These are phyloP conservation scores for Sphaerosporella brunnea DNA, from an alignment of 495 filamentous ascomycete genomes.

Conservation along the genomic window DNA sequence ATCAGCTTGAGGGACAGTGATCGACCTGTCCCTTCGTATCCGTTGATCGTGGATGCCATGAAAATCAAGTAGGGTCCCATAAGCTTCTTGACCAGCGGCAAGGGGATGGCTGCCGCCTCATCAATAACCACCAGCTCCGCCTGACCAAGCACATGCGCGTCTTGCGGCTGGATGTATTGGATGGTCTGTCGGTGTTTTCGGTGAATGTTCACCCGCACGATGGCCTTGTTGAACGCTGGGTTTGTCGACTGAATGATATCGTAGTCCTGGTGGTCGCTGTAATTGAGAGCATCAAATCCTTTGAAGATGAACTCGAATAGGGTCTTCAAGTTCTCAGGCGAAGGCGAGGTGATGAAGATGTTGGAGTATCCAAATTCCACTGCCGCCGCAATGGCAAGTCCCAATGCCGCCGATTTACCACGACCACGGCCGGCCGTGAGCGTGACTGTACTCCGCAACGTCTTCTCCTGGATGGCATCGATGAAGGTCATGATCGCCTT, in stretches of 20 bases:
- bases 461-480: conserved; percentile 93
- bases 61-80: conserved; percentile 98
- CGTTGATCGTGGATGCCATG: conserved; percentile 98
- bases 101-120: conserved; percentile 90
- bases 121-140: conserved; percentile 94
- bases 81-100: conserved; percentile 79
- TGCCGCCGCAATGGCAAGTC: conserved; percentile 83
- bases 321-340: conserved; percentile 95
- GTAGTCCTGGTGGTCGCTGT: conserved; percentile 89
- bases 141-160: conserved; percentile 84
- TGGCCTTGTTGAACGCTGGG: conserved; percentile 96
- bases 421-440: conserved; percentile 87
- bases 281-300: conserved; percentile 84
- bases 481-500: conserved; percentile 89
- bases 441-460: conserved; percentile 77
- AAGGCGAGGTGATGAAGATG: conserved; percentile 97
- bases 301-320: conserved; percentile 98
- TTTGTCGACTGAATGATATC: conserved; percentile 97
- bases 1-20: conserved; percentile 93
- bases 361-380: conserved; percentile 95
- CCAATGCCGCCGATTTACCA: conserved; percentile 91
- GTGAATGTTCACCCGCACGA: conserved; percentile 91
- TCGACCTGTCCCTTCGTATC: conserved; percentile 93
- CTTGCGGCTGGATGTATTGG: conserved; percentile 92
- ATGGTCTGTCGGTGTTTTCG: conserved; percentile 94